Percentiles rank a stretch among this genome's conserved stretches.
These are phyloP conservation scores for Pelargonium fulgidum DNA, from an alignment of 441 rosid species.

Conservation along the genomic window DNA sequence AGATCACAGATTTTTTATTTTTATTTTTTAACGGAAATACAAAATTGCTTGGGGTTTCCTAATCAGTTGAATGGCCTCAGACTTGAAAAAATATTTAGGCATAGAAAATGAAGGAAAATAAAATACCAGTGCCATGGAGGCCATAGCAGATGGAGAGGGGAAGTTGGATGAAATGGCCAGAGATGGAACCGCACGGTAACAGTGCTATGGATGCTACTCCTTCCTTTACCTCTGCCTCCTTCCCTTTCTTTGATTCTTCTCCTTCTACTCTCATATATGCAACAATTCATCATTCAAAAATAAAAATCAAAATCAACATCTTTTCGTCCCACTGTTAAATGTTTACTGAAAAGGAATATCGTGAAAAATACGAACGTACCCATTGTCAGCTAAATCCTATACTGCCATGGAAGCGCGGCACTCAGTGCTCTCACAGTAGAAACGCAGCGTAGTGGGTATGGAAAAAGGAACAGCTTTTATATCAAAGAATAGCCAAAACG, in stretches of 20 bases:
- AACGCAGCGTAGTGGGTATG: too few relatives aligned
- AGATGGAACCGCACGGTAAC: constrained; percentile 70
- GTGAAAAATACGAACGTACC: neutral
- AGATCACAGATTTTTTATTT: neutral
- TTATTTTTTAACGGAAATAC: neutral
- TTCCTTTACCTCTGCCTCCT: constrained; percentile 45
- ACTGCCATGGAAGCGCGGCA: neutral
- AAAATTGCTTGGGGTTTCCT: too few relatives aligned
- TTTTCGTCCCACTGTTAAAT: neutral
- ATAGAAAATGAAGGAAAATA: neutral
- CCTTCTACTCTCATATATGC: constrained; percentile 15
- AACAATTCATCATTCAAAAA: neutral
- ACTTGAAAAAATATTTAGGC: neutral
- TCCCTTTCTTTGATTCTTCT: constrained; percentile 26
- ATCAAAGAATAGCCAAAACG: too few relatives aligned
- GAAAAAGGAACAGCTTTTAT: too few relatives aligned
- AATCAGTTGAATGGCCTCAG: too few relatives aligned
- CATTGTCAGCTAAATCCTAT: neutral
- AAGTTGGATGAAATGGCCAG: constrained; percentile 83
- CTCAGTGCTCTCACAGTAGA: too few relatives aligned
- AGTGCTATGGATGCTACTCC: constrained; percentile 87
- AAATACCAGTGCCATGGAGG: constrained; percentile 76
- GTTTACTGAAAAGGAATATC: neutral
- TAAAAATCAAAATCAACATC: neutral
- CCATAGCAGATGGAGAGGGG: constrained; percentile 84